phyloP scores from a whole-genome alignment of 2,329 filamentous ascomycete species.

The Trichoderma atrobrunneum region DNA sequence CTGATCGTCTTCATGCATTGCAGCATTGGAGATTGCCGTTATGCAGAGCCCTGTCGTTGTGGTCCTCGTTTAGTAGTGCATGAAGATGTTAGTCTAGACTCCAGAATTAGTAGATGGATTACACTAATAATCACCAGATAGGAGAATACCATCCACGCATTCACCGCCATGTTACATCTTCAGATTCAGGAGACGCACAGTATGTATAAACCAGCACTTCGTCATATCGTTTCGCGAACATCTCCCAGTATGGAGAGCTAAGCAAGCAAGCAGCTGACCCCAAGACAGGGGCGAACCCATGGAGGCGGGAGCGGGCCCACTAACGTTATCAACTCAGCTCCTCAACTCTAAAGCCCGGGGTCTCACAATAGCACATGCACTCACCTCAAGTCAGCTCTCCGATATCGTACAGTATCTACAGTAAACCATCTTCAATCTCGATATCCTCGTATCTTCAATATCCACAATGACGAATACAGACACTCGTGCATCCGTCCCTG shows the following conservation, averaged over 20 bases:
- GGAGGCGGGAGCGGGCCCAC: not conserved
- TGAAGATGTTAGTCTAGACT: not conserved
- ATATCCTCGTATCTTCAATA: not conserved
- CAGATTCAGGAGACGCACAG: not conserved
- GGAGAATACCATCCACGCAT: not conserved
- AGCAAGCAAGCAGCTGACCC: not conserved
- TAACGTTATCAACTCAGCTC: not conserved
- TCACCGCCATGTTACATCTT: not conserved
- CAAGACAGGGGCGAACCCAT: not conserved
- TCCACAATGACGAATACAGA: not conserved
- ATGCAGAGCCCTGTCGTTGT: not conserved
- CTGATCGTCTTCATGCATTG: not conserved
- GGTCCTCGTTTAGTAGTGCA: not conserved
- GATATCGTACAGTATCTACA: not conserved
- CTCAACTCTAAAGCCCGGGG: not conserved
- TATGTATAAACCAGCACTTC: not conserved
- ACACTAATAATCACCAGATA: not conserved
- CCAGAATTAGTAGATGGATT: not conserved
- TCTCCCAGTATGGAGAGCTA: not conserved
- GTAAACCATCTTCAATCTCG: not conserved
- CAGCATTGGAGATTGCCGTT: not conserved
- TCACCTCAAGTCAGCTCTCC: not conserved
- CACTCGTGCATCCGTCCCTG: constrained; percentile 3
- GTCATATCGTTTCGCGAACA: not conserved
- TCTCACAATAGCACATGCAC: not conserved